These are phyloP conservation scores for Cladorrhinum sp. DNA, from an alignment of 2,329 filamentous ascomycete species.

Conservation along the genomic window DNA sequence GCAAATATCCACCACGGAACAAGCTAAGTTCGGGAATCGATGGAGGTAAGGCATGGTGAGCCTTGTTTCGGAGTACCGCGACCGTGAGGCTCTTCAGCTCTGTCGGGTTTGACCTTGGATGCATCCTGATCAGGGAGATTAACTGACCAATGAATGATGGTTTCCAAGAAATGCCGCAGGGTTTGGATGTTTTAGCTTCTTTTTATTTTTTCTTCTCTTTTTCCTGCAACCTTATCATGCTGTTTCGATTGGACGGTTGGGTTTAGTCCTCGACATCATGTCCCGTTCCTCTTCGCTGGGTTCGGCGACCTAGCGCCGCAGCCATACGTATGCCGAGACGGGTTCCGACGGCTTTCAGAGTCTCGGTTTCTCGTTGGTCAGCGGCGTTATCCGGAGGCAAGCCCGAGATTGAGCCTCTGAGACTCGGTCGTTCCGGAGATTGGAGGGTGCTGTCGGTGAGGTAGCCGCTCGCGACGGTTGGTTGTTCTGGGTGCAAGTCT, in stretches of 20 bases:
- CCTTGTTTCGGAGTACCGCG: background rate
- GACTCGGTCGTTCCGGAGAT: background rate
- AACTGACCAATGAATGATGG: background rate
- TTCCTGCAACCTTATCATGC: background rate
- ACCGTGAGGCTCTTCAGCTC: background rate
- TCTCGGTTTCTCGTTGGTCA: background rate
- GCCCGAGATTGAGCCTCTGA: background rate
- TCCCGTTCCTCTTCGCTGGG: background rate
- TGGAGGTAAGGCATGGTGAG: background rate
- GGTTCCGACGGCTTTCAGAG: background rate
- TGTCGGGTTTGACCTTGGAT: background rate
- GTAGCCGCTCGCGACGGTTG: background rate
- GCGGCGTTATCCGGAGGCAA: background rate
- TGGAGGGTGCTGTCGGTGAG: background rate
- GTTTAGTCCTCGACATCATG: background rate
- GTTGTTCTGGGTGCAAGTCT: background rate
- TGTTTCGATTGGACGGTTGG: background rate
- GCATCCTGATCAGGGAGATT: background rate
- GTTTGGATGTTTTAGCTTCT: background rate
- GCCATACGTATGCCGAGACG: background rate
- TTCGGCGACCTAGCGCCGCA: background rate
- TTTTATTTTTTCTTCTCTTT: background rate
- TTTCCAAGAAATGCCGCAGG: background rate
- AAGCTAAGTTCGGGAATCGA: background rate
- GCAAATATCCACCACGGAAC: background rate